These are phyloP conservation scores for Sabuloglossum arenarium DNA, from an alignment of 495 filamentous ascomycete genomes.

Conservation along the genomic window DNA sequence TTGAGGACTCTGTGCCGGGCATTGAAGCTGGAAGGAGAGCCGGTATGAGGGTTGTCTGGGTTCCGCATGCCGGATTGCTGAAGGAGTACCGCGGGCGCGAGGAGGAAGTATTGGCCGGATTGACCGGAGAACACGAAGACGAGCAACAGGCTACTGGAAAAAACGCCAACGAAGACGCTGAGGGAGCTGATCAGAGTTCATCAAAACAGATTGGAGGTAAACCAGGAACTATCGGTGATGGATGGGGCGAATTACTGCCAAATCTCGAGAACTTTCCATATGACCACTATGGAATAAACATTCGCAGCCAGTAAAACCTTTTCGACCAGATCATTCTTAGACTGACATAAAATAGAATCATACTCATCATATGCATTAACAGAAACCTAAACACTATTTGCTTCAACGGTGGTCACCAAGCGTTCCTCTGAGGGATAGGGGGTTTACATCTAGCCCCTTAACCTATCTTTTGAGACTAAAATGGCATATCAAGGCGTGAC, in stretches of 20 bases:
- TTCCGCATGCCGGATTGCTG: constrained; percentile 63
- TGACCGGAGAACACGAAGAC: constrained; percentile 44
- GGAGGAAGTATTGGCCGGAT: constrained; percentile 62
- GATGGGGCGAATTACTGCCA: constrained; percentile 42
- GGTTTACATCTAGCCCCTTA: background rate
- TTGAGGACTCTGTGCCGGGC: constrained; percentile 86
- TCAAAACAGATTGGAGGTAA: constrained; percentile 11
- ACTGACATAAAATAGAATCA: background rate
- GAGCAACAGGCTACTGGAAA: constrained; percentile 10
- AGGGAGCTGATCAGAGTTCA: constrained; percentile 21
- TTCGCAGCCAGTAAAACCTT: background rate
- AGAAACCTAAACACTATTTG: background rate
- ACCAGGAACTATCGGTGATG: constrained; percentile 42
- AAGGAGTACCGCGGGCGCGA: constrained; percentile 57
- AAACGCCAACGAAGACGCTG: constrained; percentile 13
- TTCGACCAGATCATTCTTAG: background rate
- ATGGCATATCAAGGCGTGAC: background rate
- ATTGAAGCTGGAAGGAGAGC: constrained; percentile 81
- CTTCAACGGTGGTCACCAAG: background rate
- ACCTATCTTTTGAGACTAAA: background rate
- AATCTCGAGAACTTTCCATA: constrained; percentile 56
- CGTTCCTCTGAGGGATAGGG: no score
- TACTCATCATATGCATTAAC: background rate
- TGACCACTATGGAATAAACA: constrained; percentile 35
- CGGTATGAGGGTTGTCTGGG: constrained; percentile 91